Conservation (phyloP, 768 basidiomycete genomes). For the Saitozyma sp. region DNA sequence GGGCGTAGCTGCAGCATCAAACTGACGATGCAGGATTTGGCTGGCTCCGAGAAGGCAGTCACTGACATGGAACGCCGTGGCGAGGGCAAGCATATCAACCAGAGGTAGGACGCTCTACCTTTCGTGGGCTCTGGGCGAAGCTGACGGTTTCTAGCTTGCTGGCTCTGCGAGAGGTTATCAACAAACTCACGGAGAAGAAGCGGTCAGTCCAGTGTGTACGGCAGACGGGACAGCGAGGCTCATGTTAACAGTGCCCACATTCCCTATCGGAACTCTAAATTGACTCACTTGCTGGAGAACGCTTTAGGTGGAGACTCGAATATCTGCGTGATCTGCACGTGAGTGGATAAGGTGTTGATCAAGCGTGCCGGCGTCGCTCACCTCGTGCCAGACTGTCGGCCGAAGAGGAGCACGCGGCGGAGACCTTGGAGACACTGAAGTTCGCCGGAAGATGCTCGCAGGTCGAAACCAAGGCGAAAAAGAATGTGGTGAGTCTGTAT, state of each 20-base stretch:
- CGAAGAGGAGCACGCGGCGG: constrained; percentile 49
- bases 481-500: constrained; percentile 42
- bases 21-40: constrained; percentile 42
- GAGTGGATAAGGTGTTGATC: constrained; percentile 8
- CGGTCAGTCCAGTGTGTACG: constrained; percentile 18
- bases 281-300: constrained; percentile 53
- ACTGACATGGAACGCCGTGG: constrained; percentile 49
- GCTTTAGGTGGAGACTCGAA: constrained; percentile 52
- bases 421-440: constrained; percentile 53
- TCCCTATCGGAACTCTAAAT: constrained; percentile 53
- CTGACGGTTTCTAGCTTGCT: constrained; percentile 34
- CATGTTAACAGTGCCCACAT: constrained; percentile 35
- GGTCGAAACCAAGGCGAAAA: constrained; percentile 52
- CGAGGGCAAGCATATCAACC: constrained; percentile 54
- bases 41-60: constrained; percentile 53
- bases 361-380: too few species aligned
- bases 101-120: constrained; percentile 29
- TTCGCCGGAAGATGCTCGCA: constrained; percentile 52
- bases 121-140: not conserved
- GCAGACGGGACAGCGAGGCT: not conserved
- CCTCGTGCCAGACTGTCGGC: constrained; percentile 31
- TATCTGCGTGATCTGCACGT: constrained; percentile 54
- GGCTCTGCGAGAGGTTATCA: constrained; percentile 45
- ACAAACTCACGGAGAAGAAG: constrained; percentile 50
- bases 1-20: not conserved